A percentile compares a stretch with the other conserved stretches of the same genome.
These are phyloP conservation scores for Termitomyces eurrhizus DNA, from an alignment of 768 basidiomycete species.

Conservation along the genomic window DNA sequence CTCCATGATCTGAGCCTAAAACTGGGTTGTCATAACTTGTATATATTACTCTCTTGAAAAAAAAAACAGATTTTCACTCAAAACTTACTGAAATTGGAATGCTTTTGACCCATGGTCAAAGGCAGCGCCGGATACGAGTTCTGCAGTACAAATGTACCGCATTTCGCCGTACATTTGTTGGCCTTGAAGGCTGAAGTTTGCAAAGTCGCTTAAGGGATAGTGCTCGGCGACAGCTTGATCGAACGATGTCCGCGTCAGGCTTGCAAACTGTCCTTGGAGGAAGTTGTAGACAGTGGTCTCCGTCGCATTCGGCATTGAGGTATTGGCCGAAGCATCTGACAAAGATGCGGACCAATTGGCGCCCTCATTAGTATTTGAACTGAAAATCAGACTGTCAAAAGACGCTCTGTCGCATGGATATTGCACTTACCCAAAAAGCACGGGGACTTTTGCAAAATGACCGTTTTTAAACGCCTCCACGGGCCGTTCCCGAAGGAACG, in stretches of 20 bases:
- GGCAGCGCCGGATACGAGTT: slow-evolving; percentile 28
- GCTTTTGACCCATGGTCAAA: slow-evolving; percentile 18
- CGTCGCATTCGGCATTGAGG: slow-evolving; percentile 32
- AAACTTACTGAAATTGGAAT: slow-evolving; percentile 22
- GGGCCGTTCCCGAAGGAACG: slow-evolving; percentile 30
- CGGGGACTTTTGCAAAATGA: slow-evolving; percentile 33
- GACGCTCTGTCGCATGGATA: not conserved
- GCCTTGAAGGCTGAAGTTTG: slow-evolving; percentile 34
- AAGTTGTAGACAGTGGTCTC: slow-evolving; percentile 38
- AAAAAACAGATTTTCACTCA: no score
- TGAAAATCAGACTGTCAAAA: slow-evolving; percentile 1
- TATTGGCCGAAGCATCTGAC: slow-evolving; percentile 32
- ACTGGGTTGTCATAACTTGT: slow-evolving; percentile 37
- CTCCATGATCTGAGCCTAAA: slow-evolving; percentile 33
- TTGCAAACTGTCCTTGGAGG: slow-evolving; percentile 35
- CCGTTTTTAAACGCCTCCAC: slow-evolving; percentile 36
- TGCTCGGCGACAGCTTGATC: slow-evolving; percentile 23
- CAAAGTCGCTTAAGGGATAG: slow-evolving; percentile 32
- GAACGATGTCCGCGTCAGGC: slow-evolving; percentile 26
- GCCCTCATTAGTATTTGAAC: slow-evolving; percentile 41
- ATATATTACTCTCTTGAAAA: not conserved
- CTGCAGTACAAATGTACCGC: slow-evolving; percentile 40
- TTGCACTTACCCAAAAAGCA: slow-evolving; percentile 33
- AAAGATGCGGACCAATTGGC: slow-evolving; percentile 34
- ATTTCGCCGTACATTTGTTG: slow-evolving; percentile 45